Evolutionary conservation across 129 eudicot species (phyloP), one percentile per base, ranked within the genome.

Genomic region (Calendula officinalis): DNA sequence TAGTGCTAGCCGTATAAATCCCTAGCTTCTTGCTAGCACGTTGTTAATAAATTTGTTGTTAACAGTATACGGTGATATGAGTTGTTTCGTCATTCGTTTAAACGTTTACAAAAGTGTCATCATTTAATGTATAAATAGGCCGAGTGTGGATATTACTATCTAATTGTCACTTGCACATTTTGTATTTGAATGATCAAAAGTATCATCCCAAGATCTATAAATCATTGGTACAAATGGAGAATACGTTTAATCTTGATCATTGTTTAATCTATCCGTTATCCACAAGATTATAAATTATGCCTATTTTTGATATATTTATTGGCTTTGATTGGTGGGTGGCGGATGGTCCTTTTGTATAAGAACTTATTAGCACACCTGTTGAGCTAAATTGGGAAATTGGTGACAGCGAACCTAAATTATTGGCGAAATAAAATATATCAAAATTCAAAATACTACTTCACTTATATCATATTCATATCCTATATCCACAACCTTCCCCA

Each of bases 341-440:
- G 64, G 69, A 38, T 60, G 46, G 45, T 49, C 40, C 7, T 40
- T 32, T 71, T 46, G 9, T 30, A 9, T 27, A 34, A 15, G 27
- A 62, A 14, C 43, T 71, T 10, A 41, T 68, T 68, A 49, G 14
- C 13, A 12, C 56, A 27, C 52, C 35, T 6, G 13, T 55, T 8
- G 33, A 68, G 10, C 52, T 35, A 74, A 39, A 36, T 38, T 74
- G 44, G 56, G 45, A 66, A 65, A 40, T 66, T 58, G 64, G 62
- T 74, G 78, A 66, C 68, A 66, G 66, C 78, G 58, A 58, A 59
- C 30, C 72, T 57, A 42, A 11, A 74, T 74, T 66, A 74, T 74
- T 74, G 60, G 50, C 43, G n/a, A 16, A 70, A 32, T 60, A 71
- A 49, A 36, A 60, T 71, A 60, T 61, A 59, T 71, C 35, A 52